Evolutionary conservation across 192 early-diverging fungal species (phyloP), one percentile per base, ranked within the genome.

Genomic region (Entomortierella beljakovae): DNA sequence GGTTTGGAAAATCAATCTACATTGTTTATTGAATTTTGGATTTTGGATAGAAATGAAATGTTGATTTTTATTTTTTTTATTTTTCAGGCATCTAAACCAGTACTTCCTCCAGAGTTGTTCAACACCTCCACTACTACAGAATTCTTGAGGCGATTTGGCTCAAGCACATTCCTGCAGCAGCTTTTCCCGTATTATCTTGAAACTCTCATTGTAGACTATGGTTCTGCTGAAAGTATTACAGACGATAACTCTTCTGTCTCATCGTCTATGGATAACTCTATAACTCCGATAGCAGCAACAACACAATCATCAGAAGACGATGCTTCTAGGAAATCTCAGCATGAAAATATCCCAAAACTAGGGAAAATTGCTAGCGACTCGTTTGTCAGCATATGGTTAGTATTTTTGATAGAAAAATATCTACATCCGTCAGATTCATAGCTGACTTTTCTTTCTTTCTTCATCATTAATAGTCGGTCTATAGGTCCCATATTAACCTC

Each of bases 101-200:
- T 82, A 1, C 64, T 88, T 2, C 86, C 88, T 10, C 60, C 59
- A 20, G 70, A 81, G 9, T 35, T 89, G 20, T 85, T 89, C 50
- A 72, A 81, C 7, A 37, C 61, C 0, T 18, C 58, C 0, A 77
- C 82, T 8, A 72, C 84, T 31, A 68, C 69, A 6, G 85, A 88
- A 40, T 84, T 89, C 46, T 57, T 89, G 28, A 40, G 80, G 35
- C 54, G 84, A 34, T 82, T 89, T 49, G 86, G 88, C 1, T 83
- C 86, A 22, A 65, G 80, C 22, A 83, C 71, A 0, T 89, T 89
- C 58, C 38, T 89, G 0, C 76, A 89, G 51, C 88, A 89, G 38
- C 63, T 89, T 31, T 75, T 89, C 25, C 85, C 86, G 0, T 85
- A 84, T 34, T 89, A 89, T 46, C 59, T 89, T 28, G 88, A 89